phyloP scores from a whole-genome alignment of 2,329 filamentous ascomycete genomes.

The Paramyrothecium roridum region DNA sequence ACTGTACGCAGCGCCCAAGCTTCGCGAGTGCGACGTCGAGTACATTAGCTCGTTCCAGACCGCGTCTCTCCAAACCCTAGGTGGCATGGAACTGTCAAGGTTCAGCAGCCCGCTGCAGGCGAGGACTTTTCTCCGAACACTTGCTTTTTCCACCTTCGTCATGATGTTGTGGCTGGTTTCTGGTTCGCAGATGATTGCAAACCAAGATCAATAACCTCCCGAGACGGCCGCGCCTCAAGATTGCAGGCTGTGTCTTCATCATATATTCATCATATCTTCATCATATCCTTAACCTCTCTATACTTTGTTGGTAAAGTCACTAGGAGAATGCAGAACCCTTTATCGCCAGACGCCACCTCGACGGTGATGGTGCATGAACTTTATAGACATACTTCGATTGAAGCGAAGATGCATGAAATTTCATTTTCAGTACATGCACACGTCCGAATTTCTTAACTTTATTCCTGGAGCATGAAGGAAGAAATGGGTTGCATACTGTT shows the following conservation, averaged over 20 bases:
- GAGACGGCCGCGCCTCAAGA: no score
- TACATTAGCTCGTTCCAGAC: slow-evolving; percentile 53
- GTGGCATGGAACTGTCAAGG: slow-evolving; percentile 1
- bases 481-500: neutral
- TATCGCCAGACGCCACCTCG: no score
- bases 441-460: neutral
- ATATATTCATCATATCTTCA: no score
- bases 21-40: slow-evolving; percentile 56
- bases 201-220: neutral
- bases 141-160: slow-evolving; percentile 39
- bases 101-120: slow-evolving; percentile 20
- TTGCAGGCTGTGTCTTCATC: no score
- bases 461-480: neutral
- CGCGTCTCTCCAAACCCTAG: slow-evolving; percentile 26
- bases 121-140: slow-evolving; percentile 37
- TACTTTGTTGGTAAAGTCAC: no score
- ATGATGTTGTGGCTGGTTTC: slow-evolving; percentile 41
- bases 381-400: no score
- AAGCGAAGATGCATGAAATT: no score
- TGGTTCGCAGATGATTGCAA: slow-evolving; percentile 23
- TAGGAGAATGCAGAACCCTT: no score
- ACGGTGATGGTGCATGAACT: no score
- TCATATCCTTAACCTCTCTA: no score
- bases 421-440: no score
- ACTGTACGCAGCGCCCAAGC: slow-evolving; percentile 58